phyloP scores from a whole-genome alignment of 495 filamentous ascomycete genomes.

The Chlorociboria aeruginascens region DNA sequence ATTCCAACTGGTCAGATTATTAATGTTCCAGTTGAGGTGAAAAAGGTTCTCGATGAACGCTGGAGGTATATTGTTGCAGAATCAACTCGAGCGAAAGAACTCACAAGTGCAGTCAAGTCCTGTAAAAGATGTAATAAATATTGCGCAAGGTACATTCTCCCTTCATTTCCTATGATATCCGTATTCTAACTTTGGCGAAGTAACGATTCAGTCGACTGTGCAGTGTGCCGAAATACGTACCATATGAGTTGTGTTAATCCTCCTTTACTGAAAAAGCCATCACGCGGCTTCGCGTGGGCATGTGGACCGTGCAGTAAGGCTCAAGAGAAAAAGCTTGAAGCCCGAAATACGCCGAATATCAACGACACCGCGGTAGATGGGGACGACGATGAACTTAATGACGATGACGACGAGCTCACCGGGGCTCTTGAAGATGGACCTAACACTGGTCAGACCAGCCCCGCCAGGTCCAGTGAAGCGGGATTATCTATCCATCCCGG shows the following conservation, averaged over 20 bases:
- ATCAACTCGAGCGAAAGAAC: constrained; percentile 79
- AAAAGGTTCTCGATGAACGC: constrained; percentile 84
- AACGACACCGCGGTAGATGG: constrained; percentile 44
- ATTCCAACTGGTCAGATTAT: constrained; percentile 87
- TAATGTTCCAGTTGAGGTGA: constrained; percentile 89
- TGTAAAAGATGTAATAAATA: constrained; percentile 87
- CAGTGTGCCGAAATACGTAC: constrained; percentile 87
- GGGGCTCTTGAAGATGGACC: constrained; percentile 35
- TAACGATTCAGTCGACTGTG: constrained; percentile 92
- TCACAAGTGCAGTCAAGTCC: constrained; percentile 90
- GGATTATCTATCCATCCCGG: constrained; percentile 49
- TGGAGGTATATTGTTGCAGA: constrained; percentile 96
- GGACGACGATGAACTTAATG: constrained; percentile 67
- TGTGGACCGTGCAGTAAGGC: constrained; percentile 91
- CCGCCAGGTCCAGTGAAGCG: constrained; percentile 38
- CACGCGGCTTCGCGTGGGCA: constrained; percentile 95
- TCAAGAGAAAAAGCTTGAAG: constrained; percentile 86
- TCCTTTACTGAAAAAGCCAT: constrained; percentile 88
- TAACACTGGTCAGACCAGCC: constrained; percentile 45
- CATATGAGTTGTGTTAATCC: constrained; percentile 98
- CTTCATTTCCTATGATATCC: constrained; percentile 9
- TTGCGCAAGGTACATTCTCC: constrained; percentile 65
- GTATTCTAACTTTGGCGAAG: constrained; percentile 33
- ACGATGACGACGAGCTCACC: constrained; percentile 66
- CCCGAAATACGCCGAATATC: constrained; percentile 66